These are phyloP conservation scores for Gliomastix tumulicola DNA, from an alignment of 2,329 filamentous ascomycete genomes.

Conservation along the genomic window DNA sequence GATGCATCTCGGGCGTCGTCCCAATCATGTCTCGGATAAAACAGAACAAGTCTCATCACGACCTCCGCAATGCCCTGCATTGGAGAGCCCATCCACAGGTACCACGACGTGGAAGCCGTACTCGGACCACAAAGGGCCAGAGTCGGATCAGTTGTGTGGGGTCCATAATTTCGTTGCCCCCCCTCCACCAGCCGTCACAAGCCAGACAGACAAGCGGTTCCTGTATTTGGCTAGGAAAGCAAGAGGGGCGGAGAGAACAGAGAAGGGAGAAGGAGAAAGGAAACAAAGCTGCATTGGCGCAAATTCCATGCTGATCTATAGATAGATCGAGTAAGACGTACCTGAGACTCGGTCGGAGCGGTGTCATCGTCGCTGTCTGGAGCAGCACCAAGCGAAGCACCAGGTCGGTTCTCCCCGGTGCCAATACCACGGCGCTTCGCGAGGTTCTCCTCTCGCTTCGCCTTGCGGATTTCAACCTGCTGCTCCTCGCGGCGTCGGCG, in stretches of 20 bases:
- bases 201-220: slow-evolving; percentile 7
- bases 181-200: slow-evolving; percentile 22
- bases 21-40: neutral
- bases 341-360: slow-evolving; percentile 91
- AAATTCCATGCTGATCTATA: no score
- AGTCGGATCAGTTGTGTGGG: slow-evolving; percentile 15
- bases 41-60: no score
- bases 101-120: neutral
- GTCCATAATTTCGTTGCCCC: slow-evolving; percentile 11
- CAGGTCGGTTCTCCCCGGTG: slow-evolving; percentile 70
- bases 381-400: slow-evolving; percentile 77
- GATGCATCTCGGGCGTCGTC: neutral
- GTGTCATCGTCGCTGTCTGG: slow-evolving; percentile 98
- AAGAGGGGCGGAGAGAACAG: slow-evolving; percentile 1
- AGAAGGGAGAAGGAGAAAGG: slow-evolving; percentile 8
- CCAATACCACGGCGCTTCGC: slow-evolving; percentile 96
- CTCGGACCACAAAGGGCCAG: neutral
- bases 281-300: neutral
- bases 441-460: slow-evolving; percentile 97
- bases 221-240: no score
- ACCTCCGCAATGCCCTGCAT: no score
- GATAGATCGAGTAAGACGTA: slow-evolving; percentile 34
- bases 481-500: slow-evolving; percentile 97
- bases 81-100: neutral
- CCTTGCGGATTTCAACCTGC: slow-evolving; percentile 97